Evolutionary conservation across 2,329 filamentous ascomycete genomes (phyloP).

Genomic region (Phaeosphaeria sp.): DNA sequence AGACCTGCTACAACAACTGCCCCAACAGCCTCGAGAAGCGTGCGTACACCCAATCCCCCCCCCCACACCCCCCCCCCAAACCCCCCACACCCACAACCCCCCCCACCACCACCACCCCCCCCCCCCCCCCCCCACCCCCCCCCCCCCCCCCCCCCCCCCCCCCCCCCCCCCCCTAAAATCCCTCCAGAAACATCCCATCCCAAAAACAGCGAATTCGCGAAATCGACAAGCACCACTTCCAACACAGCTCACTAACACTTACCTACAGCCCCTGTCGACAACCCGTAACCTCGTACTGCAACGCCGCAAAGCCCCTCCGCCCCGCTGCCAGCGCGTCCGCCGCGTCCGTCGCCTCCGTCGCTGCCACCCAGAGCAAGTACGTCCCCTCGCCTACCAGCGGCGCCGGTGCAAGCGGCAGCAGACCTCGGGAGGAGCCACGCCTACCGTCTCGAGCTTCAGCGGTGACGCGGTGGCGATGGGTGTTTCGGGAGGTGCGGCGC

Average conservation of each 20-base stretch:
- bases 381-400: conserved; percentile 5
- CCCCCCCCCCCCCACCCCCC: too few species aligned
- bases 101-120: too few species aligned
- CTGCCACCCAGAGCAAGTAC: conserved; percentile 21
- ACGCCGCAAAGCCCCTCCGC: conserved; percentile 49
- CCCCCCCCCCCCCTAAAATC: too few species aligned
- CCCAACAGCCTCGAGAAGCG: conserved; percentile 53
- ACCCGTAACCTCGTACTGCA: conserved; percentile 49
- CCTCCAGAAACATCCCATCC: too few species aligned
- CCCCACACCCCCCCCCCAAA: too few species aligned
- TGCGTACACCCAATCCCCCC: neutral
- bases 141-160: too few species aligned
- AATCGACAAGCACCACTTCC: neutral
- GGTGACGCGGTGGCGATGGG: neutral
- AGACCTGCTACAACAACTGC: conserved; percentile 71
- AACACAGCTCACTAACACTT: neutral
- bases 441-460: neutral
- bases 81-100: too few species aligned
- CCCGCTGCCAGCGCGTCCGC: conserved; percentile 24
- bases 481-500: conserved; percentile 5
- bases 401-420: neutral
- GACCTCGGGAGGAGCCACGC: neutral
- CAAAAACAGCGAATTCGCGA: too few species aligned
- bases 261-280: conserved; percentile 32
- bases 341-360: conserved; percentile 25